These are phyloP conservation scores for Tolypocladium endophyticum DNA, from an alignment of 2,329 filamentous ascomycete genomes.

Conservation along the genomic window DNA sequence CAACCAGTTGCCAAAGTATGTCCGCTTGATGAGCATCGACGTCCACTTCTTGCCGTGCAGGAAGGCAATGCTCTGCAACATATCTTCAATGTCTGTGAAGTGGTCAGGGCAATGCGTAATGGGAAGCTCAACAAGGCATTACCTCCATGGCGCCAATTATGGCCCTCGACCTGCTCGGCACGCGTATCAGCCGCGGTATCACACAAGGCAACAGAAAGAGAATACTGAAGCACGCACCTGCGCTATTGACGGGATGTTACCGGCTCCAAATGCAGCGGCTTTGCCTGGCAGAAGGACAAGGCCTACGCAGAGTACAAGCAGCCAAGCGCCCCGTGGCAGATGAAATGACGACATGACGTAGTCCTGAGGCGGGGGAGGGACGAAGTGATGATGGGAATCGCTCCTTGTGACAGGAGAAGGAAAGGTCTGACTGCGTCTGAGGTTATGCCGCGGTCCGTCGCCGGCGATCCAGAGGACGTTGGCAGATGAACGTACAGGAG, in stretches of 20 bases:
- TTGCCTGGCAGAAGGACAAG: constrained; percentile 46
- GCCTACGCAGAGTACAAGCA: constrained; percentile 42
- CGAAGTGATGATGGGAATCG: background rate
- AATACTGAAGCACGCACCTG: constrained; percentile 20
- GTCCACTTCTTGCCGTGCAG: constrained; percentile 80
- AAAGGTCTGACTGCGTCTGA: background rate
- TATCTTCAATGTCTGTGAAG: constrained; percentile 61
- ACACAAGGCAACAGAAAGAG: background rate
- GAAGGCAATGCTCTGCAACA: constrained; percentile 67
- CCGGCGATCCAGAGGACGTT: background rate
- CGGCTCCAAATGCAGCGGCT: constrained; percentile 55
- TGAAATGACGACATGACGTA: constrained; percentile 36
- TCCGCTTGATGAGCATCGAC: constrained; percentile 63
- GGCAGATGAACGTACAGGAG: background rate
- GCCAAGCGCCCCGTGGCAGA: constrained; percentile 35
- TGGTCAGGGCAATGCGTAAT: background rate
- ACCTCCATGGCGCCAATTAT: constrained; percentile 62
- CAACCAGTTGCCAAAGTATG: constrained; percentile 82
- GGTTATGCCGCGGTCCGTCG: background rate
- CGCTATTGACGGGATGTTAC: constrained; percentile 58
- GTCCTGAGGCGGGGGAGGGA: constrained; percentile 6
- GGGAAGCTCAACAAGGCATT: constrained; percentile 6
- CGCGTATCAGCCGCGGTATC: background rate
- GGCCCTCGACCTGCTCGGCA: constrained; percentile 47
- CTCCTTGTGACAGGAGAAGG: background rate